Percentiles rank a stretch among this genome's conserved stretches.
Conservation (phyloP, 2,329 filamentous ascomycete genomes). For the Sclerotinia spermophila region DNA sequence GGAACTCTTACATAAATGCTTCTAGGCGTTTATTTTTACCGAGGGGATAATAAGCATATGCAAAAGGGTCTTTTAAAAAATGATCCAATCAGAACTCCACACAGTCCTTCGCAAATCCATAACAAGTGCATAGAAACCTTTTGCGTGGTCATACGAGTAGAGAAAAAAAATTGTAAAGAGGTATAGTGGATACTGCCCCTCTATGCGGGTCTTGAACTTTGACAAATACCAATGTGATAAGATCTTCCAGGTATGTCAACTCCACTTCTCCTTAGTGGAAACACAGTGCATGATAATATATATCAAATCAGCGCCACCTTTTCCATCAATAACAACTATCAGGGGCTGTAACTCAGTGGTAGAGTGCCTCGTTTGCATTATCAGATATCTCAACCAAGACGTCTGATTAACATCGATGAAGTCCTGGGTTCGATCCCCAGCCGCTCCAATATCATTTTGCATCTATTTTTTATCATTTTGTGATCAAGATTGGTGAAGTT, state of each 20-base stretch:
- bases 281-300: fast-evolving
- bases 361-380: constrained; percentile 15
- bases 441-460: neutral
- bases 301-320: fast-evolving
- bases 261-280: neutral
- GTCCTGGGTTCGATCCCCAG: constrained; percentile 11
- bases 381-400: neutral
- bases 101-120: too few relatives aligned
- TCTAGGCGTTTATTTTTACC: too few relatives aligned
- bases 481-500: neutral
- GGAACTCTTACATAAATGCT: too few relatives aligned
- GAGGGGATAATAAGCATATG: neutral
- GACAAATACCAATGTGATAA: neutral
- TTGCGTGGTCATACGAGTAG: neutral
- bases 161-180: neutral
- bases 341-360: constrained; percentile 16
- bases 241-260: neutral
- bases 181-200: neutral
- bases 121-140: neutral
- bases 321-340: neutral
- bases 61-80: neutral
- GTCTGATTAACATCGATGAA: neutral
- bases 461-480: too few relatives aligned
- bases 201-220: neutral
- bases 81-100: neutral